These are phyloP conservation scores for Ustanciosporium gigantosporum DNA, from an alignment of 1,284 basidiomycete species.

Conservation along the genomic window DNA sequence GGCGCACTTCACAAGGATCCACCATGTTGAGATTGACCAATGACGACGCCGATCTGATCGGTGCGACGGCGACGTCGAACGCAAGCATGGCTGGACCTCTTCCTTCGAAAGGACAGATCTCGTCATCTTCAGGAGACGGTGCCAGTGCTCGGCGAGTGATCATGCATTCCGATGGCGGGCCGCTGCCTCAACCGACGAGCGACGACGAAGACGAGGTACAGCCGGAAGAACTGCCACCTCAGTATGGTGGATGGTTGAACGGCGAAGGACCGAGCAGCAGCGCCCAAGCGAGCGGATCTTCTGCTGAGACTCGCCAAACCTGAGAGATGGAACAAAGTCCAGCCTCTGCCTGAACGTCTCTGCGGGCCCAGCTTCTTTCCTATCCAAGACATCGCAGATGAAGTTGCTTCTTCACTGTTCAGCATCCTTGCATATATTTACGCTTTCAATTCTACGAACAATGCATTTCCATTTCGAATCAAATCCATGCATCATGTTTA, in stretches of 20 bases:
- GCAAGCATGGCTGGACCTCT: conserved; percentile 1
- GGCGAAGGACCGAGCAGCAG: background rate
- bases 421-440: too few relatives aligned
- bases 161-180: conserved; percentile 37
- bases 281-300: too few relatives aligned
- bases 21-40: background rate
- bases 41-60: too few relatives aligned
- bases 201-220: conserved; percentile 38
- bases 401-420: too few relatives aligned
- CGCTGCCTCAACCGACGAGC: conserved; percentile 29
- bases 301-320: too few relatives aligned
- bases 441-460: too few relatives aligned
- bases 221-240: conserved; percentile 38
- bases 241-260: conserved; percentile 41
- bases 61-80: background rate
- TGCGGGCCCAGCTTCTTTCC: too few relatives aligned
- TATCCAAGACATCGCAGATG: too few relatives aligned
- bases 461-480: background rate
- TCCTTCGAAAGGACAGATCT: conserved; percentile 1
- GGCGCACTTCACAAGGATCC: background rate
- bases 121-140: too few relatives aligned
- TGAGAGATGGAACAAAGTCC: too few relatives aligned
- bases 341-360: too few relatives aligned
- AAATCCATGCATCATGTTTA: too few relatives aligned
- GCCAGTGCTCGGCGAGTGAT: conserved; percentile 7